Conservation (phyloP, 352 stramenopile genomes). For the Globisporangium orthogonon region DNA sequence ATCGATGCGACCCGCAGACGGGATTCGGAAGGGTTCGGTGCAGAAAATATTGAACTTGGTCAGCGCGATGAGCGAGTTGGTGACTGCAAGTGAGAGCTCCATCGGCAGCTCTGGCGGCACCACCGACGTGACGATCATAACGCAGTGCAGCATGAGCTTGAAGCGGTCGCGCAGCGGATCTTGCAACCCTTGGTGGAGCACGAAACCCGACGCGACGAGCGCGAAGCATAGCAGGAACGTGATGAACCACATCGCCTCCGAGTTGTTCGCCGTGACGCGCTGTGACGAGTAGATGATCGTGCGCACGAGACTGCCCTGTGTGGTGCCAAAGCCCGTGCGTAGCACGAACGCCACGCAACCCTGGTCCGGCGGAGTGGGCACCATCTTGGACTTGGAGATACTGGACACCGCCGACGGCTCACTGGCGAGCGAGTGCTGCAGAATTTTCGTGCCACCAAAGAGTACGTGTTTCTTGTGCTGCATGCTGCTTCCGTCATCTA, state of each 20-base stretch:
- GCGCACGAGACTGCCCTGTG: conserved; percentile 91
- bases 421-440: conserved; percentile 21
- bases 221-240: conserved; percentile 89
- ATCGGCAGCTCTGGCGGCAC: conserved; percentile 94
- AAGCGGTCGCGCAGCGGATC: conserved; percentile 70
- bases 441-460: conserved; percentile 64
- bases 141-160: conserved; percentile 91
- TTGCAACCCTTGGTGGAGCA: conserved; percentile 55
- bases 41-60: conserved; percentile 89
- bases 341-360: conserved; percentile 89
- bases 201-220: conserved; percentile 70
- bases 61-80: conserved; percentile 86
- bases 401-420: background rate
- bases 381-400: background rate
- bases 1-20: conserved; percentile 87
- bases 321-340: conserved; percentile 91
- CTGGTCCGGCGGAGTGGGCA: conserved; percentile 57
- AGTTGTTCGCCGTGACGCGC: conserved; percentile 84
- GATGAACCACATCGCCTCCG: conserved; percentile 93
- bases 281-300: conserved; percentile 94
- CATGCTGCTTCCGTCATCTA: conserved; percentile 26
- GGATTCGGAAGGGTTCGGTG: conserved; percentile 94
- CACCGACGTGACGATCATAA: conserved; percentile 95
- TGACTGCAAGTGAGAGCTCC: conserved; percentile 93
- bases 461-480: conserved; percentile 64